Conservation (phyloP, 164 flowering plant genomes). For the Platanus orientalis region DNA sequence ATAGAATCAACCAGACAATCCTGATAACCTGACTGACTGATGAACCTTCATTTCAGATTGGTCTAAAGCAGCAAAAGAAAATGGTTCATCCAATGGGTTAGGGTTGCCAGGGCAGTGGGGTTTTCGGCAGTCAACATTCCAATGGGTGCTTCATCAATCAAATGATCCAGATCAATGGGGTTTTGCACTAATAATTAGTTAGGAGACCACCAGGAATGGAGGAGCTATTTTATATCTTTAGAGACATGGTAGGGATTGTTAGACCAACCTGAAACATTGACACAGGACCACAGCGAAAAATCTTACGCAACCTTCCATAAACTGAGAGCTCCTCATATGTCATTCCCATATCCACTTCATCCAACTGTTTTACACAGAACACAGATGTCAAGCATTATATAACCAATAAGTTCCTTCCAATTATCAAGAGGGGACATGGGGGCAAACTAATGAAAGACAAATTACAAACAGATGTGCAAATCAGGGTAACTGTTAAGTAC, state of each 20-base stretch:
- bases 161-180: slow-evolving; percentile 1
- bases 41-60: no score
- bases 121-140: not conserved
- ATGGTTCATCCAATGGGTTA: not conserved
- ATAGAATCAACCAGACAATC: no score
- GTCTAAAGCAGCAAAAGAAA: not conserved
- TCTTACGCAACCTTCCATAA: slow-evolving; percentile 86
- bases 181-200: not conserved
- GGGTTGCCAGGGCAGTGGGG: not conserved
- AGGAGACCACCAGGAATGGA: not conserved
- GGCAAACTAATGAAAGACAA: no score
- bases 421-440: not conserved
- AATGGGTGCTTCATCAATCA: not conserved
- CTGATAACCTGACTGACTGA: no score
- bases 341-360: slow-evolving; percentile 99
- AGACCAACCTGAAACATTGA: slow-evolving; percentile 87
- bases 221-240: not conserved
- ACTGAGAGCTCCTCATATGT: slow-evolving; percentile 93
- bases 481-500: no score
- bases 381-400: slow-evolving; percentile 5
- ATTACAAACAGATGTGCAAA: no score
- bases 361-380: slow-evolving; percentile 48
- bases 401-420: not conserved
- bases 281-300: slow-evolving; percentile 90
- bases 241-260: not conserved